Base-by-base conservation (phyloP, 202 grass and related monocot species). In the Zizania palustris region DNA sequence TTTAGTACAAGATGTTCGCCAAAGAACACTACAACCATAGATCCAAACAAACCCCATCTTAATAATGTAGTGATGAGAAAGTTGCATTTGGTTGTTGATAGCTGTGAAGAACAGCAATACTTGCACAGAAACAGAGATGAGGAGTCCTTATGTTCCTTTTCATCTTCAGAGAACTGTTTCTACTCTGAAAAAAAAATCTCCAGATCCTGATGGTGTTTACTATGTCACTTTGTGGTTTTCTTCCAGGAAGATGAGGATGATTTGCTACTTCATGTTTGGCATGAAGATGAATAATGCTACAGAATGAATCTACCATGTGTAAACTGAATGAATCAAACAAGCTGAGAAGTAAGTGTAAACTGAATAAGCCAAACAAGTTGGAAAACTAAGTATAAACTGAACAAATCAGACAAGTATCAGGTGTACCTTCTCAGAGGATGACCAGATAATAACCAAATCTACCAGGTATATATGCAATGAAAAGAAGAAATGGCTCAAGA, bases 371-470 rank as follows among this genome's bases (percentile, higher is more conserved):
- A 28, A 28, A 28, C 28, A 51, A 65, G 60, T 38, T 12, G 9
- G 10, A 65, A 9, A 63, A 39, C 10, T 48, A 21, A 63, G 28
- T 28, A 2, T 28, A 28, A 28, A 28, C 28, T 28, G 28, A 28
- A 28, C 28, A 28, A 28, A 28, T 28, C 28, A 28, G 28, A 28
- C 28, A 28, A 28, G 48, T 19, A 82, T 40, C 45, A 63, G 51
- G 42, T 45, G 14, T 73, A 86, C 84, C 84, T 86, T 82, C 18
- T 76, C 1, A 40, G 56, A 68, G 71, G 65, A 76, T 66, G 57
- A 76, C 5, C 48, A n/a, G 41, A 19, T 48, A 64, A 81, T 55
- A 33, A 58, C 11, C 8, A 37, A n/a, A 67, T 10, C 65, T 4
- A 53, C 65, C 43, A 72, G 33, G 63, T 14, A 28, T 28, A 28